phyloP scores from a whole-genome alignment of 768 basidiomycete genomes.

The Mycena maculata region DNA sequence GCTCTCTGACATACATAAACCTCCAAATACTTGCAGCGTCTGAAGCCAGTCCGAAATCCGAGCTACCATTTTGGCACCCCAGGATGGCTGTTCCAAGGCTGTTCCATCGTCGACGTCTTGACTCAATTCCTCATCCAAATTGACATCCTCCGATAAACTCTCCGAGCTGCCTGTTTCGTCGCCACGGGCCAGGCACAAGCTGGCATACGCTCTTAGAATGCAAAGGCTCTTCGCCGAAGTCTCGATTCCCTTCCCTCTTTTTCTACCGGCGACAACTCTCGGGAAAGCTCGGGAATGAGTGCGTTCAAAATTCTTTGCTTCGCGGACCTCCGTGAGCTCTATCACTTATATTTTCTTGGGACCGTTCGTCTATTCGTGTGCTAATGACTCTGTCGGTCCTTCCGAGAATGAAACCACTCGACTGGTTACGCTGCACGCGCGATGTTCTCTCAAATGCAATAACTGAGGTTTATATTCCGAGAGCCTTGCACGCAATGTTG shows the following conservation, averaged over 20 bases:
- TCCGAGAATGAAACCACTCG: no score
- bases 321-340: no score
- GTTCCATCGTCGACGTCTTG: conserved; percentile 3
- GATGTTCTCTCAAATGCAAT: no score
- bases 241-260: conserved; percentile 61
- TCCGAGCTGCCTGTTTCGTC: conserved; percentile 51
- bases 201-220: conserved; percentile 48
- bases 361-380: no score
- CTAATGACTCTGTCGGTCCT: no score
- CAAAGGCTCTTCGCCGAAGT: conserved; percentile 50
- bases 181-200: conserved; percentile 48
- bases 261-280: conserved; percentile 43
- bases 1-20: no score
- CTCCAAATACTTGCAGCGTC: background rate
- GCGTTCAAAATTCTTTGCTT: no score
- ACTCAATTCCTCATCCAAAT: conserved; percentile 53
- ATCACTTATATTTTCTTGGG: no score
- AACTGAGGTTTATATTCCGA: no score
- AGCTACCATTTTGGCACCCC: background rate
- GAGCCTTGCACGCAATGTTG: no score
- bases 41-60: background rate
- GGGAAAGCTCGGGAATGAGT: no score
- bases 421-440: no score
- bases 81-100: background rate
- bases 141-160: conserved; percentile 59